A percentile compares a stretch with the other conserved stretches of the same genome.
phyloP scores from a whole-genome alignment of 176 grass and related monocot species.

The Thalia dealbata region DNA sequence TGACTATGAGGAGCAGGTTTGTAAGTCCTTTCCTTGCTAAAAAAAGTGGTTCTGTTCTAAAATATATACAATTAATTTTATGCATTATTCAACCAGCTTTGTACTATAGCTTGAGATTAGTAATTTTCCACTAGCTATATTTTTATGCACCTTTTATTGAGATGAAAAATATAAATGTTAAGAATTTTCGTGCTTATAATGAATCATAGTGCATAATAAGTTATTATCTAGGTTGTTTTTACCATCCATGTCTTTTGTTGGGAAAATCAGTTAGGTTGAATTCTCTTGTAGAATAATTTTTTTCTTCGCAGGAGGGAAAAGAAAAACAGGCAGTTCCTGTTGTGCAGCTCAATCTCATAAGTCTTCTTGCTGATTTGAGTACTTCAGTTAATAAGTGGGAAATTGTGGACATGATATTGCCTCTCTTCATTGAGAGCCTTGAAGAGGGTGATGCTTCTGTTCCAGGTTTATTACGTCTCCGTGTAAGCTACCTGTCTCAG shows the following conservation, averaged over 20 bases:
- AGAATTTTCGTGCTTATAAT: neutral
- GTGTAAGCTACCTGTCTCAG: conserved; percentile 48
- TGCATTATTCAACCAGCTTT: neutral
- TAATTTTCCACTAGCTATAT: neutral
- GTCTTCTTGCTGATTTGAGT: conserved; percentile 81
- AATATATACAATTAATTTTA: neutral
- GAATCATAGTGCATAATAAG: neutral
- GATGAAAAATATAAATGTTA: neutral
- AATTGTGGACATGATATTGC: conserved; percentile 98
- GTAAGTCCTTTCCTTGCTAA: conserved; percentile 10
- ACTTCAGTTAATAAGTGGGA: conserved; percentile 91
- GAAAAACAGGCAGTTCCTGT: conserved; percentile 75
- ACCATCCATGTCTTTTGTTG: neutral
- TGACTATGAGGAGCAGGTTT: conserved; percentile 94
- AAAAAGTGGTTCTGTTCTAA: conserved; percentile 1
- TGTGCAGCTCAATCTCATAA: conserved; percentile 78
- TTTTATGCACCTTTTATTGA: neutral
- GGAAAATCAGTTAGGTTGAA: neutral
- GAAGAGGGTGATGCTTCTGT: conserved; percentile 92
- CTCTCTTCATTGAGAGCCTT: conserved; percentile 95
- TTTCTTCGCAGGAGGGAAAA: conserved; percentile 65
- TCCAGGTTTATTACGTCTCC: conserved; percentile 81
- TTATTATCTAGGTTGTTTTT: too few species aligned
- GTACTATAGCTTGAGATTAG: neutral
- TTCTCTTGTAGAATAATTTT: conserved; percentile 5